Evolutionary conservation across 257 asterid species (phyloP).

Genomic region (Fraxinus excelsior): DNA sequence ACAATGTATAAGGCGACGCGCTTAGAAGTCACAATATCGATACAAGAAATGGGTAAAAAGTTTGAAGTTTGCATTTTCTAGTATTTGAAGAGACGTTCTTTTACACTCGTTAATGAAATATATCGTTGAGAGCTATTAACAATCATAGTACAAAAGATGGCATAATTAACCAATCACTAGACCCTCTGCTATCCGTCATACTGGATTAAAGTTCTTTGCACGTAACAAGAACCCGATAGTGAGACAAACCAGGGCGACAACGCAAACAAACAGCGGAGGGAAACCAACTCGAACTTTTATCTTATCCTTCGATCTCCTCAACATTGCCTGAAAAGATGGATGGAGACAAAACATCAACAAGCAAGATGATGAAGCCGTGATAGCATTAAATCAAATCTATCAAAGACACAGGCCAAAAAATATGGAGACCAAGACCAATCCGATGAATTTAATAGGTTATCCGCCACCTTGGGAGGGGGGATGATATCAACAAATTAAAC

Average conservation of each 20-base stretch:
- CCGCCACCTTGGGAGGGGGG: background rate
- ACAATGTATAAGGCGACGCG: background rate
- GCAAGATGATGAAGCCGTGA: background rate
- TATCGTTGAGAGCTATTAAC: conserved; percentile 25
- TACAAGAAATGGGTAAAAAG: background rate
- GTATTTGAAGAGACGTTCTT: background rate
- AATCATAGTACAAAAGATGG: conserved; percentile 29
- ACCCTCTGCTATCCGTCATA: conserved; percentile 22
- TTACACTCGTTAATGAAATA: background rate
- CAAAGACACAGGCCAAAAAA: background rate
- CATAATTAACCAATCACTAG: conserved; percentile 26
- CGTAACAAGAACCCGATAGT: conserved; percentile 48
- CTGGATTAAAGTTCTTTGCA: background rate
- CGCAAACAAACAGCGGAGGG: conserved; percentile 70
- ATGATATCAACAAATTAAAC: background rate
- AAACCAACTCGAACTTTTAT: conserved; percentile 62
- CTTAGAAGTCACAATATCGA: background rate
- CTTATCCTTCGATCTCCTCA: conserved; percentile 36
- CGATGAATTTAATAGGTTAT: background rate
- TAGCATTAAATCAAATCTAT: background rate
- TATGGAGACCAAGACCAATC: background rate
- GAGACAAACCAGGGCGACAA: conserved; percentile 65
- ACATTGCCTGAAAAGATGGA: conserved; percentile 43
- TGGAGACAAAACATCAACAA: conserved; percentile 9
- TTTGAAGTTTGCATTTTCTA: background rate